A percentile compares a stretch with the other conserved stretches of the same genome.
These are phyloP conservation scores for Spinacia oleracea DNA, from an alignment of 179 eudicot genomes.

Conservation along the genomic window DNA sequence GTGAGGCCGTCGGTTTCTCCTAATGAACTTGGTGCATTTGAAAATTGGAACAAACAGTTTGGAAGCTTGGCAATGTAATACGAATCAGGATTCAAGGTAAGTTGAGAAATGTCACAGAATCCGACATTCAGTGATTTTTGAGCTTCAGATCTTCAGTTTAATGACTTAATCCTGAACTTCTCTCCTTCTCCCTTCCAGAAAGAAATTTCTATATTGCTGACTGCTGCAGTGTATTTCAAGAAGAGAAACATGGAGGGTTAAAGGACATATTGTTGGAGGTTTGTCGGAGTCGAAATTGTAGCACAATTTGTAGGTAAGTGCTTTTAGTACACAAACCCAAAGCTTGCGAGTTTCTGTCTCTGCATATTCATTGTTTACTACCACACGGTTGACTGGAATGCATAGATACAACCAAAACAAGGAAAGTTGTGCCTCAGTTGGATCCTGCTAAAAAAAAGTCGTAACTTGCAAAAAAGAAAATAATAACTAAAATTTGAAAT, in stretches of 20 bases:
- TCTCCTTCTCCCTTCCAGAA: background rate
- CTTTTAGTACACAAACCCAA: background rate
- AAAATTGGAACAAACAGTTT: slow-evolving; percentile 88
- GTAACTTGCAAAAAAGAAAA: background rate
- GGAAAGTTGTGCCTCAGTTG: background rate
- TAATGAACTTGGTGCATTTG: slow-evolving; percentile 75
- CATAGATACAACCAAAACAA: background rate
- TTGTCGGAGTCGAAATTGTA: background rate
- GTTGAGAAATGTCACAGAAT: background rate
- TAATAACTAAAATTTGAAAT: background rate
- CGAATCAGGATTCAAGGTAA: slow-evolving; percentile 1
- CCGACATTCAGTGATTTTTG: background rate
- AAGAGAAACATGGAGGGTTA: background rate
- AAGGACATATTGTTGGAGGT: background rate
- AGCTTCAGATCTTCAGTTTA: background rate
- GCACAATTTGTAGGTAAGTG: background rate
- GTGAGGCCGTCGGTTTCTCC: slow-evolving; percentile 92
- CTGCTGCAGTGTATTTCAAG: background rate
- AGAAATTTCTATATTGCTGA: background rate
- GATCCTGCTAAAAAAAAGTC: background rate
- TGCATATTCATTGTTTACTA: background rate
- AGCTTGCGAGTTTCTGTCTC: background rate
- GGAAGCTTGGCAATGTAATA: slow-evolving; percentile 76
- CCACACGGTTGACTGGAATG: background rate
- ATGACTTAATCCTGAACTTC: too few species aligned